These are phyloP conservation scores for Botryosphaeria dothidea DNA, from an alignment of 2,329 filamentous ascomycete genomes.

Conservation along the genomic window DNA sequence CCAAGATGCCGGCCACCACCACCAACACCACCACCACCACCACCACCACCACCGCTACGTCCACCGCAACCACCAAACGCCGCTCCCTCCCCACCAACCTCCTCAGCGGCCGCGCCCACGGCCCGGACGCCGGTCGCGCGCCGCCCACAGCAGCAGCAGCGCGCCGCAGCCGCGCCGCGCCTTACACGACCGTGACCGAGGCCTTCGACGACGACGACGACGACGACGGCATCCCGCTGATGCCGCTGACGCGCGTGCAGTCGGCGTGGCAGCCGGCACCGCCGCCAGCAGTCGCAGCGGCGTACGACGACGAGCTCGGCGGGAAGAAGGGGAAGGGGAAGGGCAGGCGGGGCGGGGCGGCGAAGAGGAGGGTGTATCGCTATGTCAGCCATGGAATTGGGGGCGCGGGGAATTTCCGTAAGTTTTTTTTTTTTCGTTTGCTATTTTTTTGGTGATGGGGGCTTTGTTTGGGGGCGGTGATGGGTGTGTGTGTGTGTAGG, in stretches of 20 bases:
- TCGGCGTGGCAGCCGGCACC: neutral
- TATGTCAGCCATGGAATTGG: slow-evolving; percentile 15
- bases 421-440: neutral
- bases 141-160: neutral
- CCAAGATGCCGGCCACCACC: neutral
- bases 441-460: neutral
- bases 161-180: neutral
- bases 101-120: neutral
- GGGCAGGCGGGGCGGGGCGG: neutral
- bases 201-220: neutral
- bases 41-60: neutral
- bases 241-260: neutral
- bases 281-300: neutral
- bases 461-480: neutral
- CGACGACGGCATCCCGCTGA: slow-evolving; percentile 3
- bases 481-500: neutral
- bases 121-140: neutral
- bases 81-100: neutral
- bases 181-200: neutral
- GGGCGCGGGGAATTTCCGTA: slow-evolving; percentile 12
- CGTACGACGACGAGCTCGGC: too few species aligned
- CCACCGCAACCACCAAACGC: neutral
- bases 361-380: neutral
- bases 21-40: neutral
- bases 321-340: neutral